Evolutionary conservation across 306 rosid species (phyloP).

Genomic region (apple (Malus domestica)): DNA sequence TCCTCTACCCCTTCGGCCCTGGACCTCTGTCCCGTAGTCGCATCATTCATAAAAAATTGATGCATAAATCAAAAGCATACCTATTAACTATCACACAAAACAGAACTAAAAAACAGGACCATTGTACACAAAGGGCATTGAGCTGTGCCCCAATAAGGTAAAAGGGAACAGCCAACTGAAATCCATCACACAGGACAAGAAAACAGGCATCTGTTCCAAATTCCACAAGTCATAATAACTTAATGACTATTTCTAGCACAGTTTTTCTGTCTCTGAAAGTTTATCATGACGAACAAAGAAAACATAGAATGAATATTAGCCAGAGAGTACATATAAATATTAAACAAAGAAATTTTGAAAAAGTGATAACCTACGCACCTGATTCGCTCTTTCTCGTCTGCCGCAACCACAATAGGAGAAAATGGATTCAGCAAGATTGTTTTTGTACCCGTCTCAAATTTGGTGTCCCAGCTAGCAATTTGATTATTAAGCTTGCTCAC

Average conservation of each 20-base stretch:
- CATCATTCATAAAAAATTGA: background rate
- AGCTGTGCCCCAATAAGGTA: background rate
- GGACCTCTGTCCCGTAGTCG: no score
- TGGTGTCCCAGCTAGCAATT: conserved; percentile 89
- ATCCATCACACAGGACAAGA: background rate
- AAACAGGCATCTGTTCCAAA: background rate
- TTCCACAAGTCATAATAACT: background rate
- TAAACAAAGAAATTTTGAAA: background rate
- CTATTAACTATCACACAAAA: background rate
- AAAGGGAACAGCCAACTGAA: background rate
- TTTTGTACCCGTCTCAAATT: conserved; percentile 63
- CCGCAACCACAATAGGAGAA: conserved; percentile 87
- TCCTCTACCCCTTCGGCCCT: no score
- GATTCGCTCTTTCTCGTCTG: conserved; percentile 89
- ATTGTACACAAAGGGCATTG: background rate
- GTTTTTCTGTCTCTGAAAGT: background rate
- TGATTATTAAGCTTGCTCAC: conserved; percentile 73
- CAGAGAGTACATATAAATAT: background rate
- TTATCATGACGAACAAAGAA: background rate
- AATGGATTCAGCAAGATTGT: conserved; percentile 79
- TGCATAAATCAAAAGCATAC: background rate
- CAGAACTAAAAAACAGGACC: background rate
- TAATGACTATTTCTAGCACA: background rate
- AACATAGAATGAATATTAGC: background rate
- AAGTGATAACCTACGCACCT: conserved; percentile 40